Evolutionary conservation across 108 stramenopile species (phyloP).

Genomic region (Fragilariopsis cylindrus): DNA sequence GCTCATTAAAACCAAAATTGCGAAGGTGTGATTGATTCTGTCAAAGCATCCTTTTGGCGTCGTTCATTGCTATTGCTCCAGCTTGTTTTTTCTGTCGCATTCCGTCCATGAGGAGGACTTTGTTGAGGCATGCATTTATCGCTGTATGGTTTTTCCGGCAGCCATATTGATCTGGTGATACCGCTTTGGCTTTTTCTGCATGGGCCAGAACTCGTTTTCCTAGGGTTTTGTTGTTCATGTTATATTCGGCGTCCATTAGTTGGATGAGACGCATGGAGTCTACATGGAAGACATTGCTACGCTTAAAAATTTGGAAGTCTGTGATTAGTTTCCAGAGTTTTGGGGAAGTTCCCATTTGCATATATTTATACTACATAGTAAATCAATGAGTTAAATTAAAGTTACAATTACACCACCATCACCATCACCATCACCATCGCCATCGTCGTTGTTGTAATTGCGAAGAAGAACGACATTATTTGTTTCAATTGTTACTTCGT

Average conservation of each 20-base stretch:
- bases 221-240: slow-evolving; percentile 18
- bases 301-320: slow-evolving; percentile 16
- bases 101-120: too few species aligned
- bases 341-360: background rate
- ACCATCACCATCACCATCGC: too few species aligned
- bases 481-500: too few species aligned
- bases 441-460: too few species aligned
- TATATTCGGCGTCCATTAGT: slow-evolving; percentile 16
- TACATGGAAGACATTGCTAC: too few species aligned
- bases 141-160: too few species aligned
- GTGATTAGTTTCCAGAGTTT: slow-evolving; percentile 10
- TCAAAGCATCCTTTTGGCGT: slow-evolving; percentile 18
- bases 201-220: background rate
- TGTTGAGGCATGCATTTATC: too few species aligned
- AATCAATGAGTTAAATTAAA: too few species aligned
- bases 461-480: too few species aligned
- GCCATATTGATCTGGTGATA: background rate
- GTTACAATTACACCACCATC: too few species aligned
- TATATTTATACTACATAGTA: too few species aligned
- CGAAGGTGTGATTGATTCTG: background rate
- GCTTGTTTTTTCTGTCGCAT: too few species aligned
- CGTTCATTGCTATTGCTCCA: background rate
- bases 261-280: background rate
- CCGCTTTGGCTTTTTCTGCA: background rate
- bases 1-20: background rate